Evolutionary conservation across 352 stramenopile genomes (phyloP), one percentile per base, ranked within the genome.

Genomic region (Phytophthora citricola): DNA sequence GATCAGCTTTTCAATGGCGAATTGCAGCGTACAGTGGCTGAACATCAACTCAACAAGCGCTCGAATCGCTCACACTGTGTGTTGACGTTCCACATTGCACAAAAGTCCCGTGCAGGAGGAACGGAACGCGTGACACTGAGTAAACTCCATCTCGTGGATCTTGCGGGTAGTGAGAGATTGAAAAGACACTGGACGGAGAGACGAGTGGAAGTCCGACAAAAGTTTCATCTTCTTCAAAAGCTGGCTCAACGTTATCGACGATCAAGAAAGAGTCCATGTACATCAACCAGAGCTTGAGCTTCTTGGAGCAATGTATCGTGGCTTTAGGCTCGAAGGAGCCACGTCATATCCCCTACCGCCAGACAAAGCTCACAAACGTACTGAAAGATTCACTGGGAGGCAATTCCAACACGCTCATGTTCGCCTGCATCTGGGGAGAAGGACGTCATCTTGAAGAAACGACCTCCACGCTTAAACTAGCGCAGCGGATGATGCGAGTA

Each of bases 231-330:
- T 24, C 53, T 31, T 46, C 40, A 44, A 75, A 47, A 51, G 58
- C 36, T 17, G 46, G 47, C 31, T 66, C 22, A 38, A 14, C 63
- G 29, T 50, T 88, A 48, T 81, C 85, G 29, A 95, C 92, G 2
- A 96, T 98, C 67, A 97, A 98, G 81, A 97, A 98, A 66, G 97
- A 99, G 67, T 97, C 87, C 39, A 98, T 97, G 83, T 98, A 98
- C 78, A 98, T 99, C 65, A 99, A 99, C 75, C 94, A 98, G 78
- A 98, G 88, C 36, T 77, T 99, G 34, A 97, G 92, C 47, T 98
- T 97, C 58, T 75, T 99, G 22, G 92, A 99, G 81, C 93, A 98
- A 62, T 98, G 94, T 64, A 97, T 98, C 58, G 87, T 98, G 4
- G 93, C 92, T 9, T 71, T 98, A 29, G 86, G 83, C 14, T 71